Percentiles rank a stretch among this genome's conserved stretches.
Conservation (phyloP, 1,139 yeast genomes). For the Pichia sp. region DNA sequence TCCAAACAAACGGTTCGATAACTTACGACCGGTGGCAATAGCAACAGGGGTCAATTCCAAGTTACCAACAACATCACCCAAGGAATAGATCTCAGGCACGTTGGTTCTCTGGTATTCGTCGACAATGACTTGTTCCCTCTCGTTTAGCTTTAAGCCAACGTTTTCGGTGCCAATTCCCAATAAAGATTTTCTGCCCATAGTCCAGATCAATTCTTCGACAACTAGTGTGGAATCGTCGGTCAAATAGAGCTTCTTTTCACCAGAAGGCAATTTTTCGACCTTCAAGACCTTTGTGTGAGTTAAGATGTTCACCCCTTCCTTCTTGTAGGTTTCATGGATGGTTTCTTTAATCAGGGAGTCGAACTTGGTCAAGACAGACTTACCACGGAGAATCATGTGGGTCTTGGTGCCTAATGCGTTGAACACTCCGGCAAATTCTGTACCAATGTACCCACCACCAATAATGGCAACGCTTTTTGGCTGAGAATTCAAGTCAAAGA, state of each 20-base stretch:
- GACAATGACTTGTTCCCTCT: slow-evolving; percentile 56
- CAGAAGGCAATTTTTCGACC: slow-evolving; percentile 57
- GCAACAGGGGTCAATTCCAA: slow-evolving; percentile 97
- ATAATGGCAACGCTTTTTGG: slow-evolving; percentile 92
- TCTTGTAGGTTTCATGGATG: slow-evolving; percentile 71
- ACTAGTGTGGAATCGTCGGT: slow-evolving; percentile 50
- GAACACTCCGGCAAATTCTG: slow-evolving; percentile 93
- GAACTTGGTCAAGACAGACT: slow-evolving; percentile 80
- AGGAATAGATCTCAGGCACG: slow-evolving; percentile 67
- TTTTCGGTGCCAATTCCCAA: slow-evolving; percentile 71
- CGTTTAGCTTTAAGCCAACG: slow-evolving; percentile 64
- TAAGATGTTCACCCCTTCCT: slow-evolving; percentile 77
- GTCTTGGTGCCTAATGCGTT: slow-evolving; percentile 87
- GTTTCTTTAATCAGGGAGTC: slow-evolving; percentile 78
- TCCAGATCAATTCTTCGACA: slow-evolving; percentile 87
- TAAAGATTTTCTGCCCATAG: slow-evolving; percentile 82
- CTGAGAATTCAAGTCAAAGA: slow-evolving; percentile 72
- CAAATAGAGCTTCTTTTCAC: slow-evolving; percentile 58
- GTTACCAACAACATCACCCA: slow-evolving; percentile 91
- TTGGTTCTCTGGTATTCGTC: slow-evolving; percentile 87
- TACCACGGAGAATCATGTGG: slow-evolving; percentile 84
- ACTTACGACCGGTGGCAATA: slow-evolving; percentile 94
- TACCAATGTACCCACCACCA: slow-evolving; percentile 99
- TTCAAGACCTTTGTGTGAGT: slow-evolving; percentile 57
- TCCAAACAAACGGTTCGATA: slow-evolving; percentile 88